Percentiles rank a stretch among this genome's conserved stretches.
These are phyloP conservation scores for Solanum appendiculatum DNA, from an alignment of 257 asterid genomes.

Conservation along the genomic window DNA sequence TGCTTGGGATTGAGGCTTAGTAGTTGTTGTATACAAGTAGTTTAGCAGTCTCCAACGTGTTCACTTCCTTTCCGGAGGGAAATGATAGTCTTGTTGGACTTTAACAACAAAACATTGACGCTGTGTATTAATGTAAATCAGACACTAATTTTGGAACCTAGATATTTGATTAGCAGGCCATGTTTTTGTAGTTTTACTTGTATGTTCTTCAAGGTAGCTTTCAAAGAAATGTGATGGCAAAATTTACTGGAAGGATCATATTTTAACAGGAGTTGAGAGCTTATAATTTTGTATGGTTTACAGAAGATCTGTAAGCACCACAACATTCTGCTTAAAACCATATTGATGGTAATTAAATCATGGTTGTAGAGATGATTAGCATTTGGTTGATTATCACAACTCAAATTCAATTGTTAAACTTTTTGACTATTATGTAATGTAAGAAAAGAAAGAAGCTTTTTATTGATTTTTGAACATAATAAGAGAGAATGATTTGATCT, in stretches of 20 bases:
- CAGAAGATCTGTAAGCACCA: not conserved
- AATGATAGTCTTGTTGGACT: not conserved
- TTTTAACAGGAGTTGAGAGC: not conserved
- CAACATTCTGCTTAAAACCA: not conserved
- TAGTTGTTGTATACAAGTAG: not conserved
- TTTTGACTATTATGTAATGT: not conserved
- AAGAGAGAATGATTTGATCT: not conserved
- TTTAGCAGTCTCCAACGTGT: not conserved
- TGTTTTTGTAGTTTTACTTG: not conserved
- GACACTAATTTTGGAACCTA: not conserved
- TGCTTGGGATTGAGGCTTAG: not conserved
- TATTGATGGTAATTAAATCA: not conserved
- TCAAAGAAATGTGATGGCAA: not conserved
- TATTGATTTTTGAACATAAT: not conserved
- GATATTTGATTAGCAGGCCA: not conserved
- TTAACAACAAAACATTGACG: not conserved
- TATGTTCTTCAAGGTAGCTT: not conserved
- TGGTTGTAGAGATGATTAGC: not conserved
- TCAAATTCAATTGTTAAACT: not conserved
- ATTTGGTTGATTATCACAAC: not conserved
- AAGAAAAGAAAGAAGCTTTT: not conserved
- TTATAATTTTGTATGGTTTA: not conserved
- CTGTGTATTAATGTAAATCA: not conserved
- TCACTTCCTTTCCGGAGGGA: not conserved
- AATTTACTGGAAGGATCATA: not conserved